Percentiles rank a stretch among this genome's conserved stretches.
phyloP scores from a whole-genome alignment of 768 basidiomycete genomes.

The Boletus rufocinnamomeus region DNA sequence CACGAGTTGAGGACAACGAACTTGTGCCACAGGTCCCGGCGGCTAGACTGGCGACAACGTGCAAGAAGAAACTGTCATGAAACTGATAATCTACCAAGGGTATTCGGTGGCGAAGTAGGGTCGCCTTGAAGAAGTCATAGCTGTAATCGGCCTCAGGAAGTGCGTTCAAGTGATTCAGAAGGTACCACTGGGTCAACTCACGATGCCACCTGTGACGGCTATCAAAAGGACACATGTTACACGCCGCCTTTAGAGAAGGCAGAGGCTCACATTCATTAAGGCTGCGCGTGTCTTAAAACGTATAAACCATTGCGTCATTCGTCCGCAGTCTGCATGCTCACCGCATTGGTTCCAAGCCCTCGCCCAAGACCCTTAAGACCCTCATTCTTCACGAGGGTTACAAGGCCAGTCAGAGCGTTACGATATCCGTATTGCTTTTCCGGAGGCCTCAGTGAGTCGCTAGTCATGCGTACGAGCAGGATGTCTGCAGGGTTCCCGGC shows the following conservation, averaged over 20 bases:
- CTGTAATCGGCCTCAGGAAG: constrained; percentile 38
- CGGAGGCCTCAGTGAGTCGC: constrained; percentile 73
- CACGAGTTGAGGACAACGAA: constrained; percentile 36
- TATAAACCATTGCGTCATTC: constrained; percentile 5
- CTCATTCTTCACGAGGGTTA: constrained; percentile 64
- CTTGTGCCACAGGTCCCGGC: constrained; percentile 81
- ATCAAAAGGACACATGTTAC: constrained; percentile 12
- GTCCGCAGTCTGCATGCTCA: constrained; percentile 36
- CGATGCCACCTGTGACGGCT: constrained; percentile 86
- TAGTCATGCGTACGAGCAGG: constrained; percentile 84
- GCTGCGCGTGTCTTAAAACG: constrained; percentile 54
- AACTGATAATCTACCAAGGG: constrained; percentile 62
- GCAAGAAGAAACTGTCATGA: constrained; percentile 64
- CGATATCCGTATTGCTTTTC: constrained; percentile 76
- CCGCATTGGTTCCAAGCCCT: constrained; percentile 79
- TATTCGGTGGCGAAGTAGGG: constrained; percentile 51
- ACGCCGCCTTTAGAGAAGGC: background rate
- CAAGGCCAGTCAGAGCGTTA: constrained; percentile 76
- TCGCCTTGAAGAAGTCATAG: constrained; percentile 75
- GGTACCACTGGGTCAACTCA: constrained; percentile 41
- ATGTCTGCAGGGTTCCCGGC: constrained; percentile 84
- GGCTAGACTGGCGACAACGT: constrained; percentile 63
- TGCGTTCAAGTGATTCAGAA: background rate
- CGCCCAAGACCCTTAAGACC: constrained; percentile 67
- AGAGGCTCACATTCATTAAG: constrained; percentile 67